These are phyloP conservation scores for Naegleria gruberi DNA, from an alignment of 208 protist genomes.

Conservation along the genomic window DNA sequence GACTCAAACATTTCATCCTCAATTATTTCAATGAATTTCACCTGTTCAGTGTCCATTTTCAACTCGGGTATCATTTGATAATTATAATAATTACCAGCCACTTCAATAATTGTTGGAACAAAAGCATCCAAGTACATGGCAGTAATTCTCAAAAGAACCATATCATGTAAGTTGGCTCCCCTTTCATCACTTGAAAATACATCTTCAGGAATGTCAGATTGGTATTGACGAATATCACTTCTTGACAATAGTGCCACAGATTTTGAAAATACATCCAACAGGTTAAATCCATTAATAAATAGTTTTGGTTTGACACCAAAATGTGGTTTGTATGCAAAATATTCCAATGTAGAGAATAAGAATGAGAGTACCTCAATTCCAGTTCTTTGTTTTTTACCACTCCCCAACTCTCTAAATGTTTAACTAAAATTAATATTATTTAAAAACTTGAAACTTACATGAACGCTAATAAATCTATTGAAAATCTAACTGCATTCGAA, in stretches of 20 bases:
- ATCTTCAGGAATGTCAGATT: not conserved
- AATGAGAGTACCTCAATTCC: not conserved
- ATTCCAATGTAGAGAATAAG: not conserved
- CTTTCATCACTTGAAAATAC: not conserved
- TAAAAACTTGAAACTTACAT: not conserved
- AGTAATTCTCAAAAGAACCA: not conserved
- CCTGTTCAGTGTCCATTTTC: not conserved
- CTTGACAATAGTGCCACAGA: not conserved
- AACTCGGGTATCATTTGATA: not conserved
- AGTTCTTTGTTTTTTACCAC: not conserved
- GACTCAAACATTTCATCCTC: not conserved
- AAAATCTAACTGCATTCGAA: not conserved
- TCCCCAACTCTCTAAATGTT: not conserved
- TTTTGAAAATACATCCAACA: not conserved
- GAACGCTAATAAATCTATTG: not conserved
- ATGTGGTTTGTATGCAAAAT: not conserved
- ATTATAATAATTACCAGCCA: not conserved
- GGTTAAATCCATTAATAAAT: not conserved
- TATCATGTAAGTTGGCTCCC: not conserved
- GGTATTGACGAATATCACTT: not conserved
- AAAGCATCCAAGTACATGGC: not conserved
- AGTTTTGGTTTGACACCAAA: not conserved
- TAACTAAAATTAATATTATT: not conserved
- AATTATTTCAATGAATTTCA: not conserved
- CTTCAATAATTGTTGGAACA: conserved; percentile 1